Base-by-base conservation (phyloP, 306 rosid genomes). In the Prunus persica region DNA sequence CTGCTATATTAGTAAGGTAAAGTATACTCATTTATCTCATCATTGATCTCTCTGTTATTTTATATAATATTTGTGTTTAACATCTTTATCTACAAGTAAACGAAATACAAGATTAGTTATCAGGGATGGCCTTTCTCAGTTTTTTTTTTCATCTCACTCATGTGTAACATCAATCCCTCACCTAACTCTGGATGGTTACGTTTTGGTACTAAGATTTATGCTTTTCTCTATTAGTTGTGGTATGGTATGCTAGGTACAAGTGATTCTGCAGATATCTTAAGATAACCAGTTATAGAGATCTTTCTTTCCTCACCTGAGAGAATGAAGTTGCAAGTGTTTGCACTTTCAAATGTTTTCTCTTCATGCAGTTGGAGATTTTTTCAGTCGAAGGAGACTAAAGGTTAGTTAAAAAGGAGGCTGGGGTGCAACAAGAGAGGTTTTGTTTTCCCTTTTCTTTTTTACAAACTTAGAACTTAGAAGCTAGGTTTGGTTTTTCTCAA, bases 1-100 rank as follows among this genome's bases (percentile, higher is more conserved):
- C 79, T 72, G 82, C 80, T 80, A 76, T 60, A 74, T 76, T 72
- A 79, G 74, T 16, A 83, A 83, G 87, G 84, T 83, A 25, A 71
- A 28, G 34, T 25, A 70, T 62, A 55, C 74, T 61, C 64, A 10
- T 45, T 76, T 41, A 51, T 70, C 50, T 46, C 28, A 38, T 64
- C 46, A 9, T 8, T 43, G 54, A 22, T 55, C n/a, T 54, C 24
- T 20, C 22, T 68, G 58, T 45, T 25, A 18, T 55, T n/a, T n/a
- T 0, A 22, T 45, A 38, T 20, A 45, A 18, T 45, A 13, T 20
- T 67, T 43, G 71, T 67, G 52, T 24, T 58, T 24, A 10, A 58
- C 13, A 58, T 20, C 13, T 46, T 46, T 46, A 16, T 46, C 55
- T 20, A 3, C 7, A 4, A 49, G 3, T 25, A 47, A 15, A 49